Evolutionary conservation across 1,284 basidiomycete species (phyloP).

Genomic region (Papiliotrema nemorosa): DNA sequence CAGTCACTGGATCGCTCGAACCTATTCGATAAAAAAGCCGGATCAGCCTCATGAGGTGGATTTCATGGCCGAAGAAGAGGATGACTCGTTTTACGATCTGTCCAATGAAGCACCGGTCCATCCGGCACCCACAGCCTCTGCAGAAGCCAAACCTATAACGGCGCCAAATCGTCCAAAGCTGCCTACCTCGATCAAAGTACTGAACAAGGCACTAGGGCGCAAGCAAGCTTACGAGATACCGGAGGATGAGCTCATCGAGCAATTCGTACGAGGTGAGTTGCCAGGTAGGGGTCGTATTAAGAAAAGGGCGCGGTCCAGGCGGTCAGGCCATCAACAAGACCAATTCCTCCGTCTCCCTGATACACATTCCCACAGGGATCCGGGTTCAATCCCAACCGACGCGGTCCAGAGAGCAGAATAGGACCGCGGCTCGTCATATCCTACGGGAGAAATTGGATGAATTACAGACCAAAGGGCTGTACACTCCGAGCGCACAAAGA

Average conservation of each 20-base stretch:
- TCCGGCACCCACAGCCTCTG: no score
- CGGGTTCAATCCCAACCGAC: conserved; percentile 51
- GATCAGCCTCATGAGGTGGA: not conserved
- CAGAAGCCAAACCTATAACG: not conserved
- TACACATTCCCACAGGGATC: conserved; percentile 50
- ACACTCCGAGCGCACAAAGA: not conserved
- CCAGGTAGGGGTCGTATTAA: not conserved
- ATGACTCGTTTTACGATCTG: no score
- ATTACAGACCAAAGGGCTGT: conserved; percentile 23
- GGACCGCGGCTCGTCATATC: conserved; percentile 46
- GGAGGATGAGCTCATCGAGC: conserved; percentile 46
- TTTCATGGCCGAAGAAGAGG: conserved; percentile 6
- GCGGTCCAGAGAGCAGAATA: conserved; percentile 48
- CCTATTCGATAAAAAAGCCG: not conserved
- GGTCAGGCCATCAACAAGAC: conserved; percentile 53
- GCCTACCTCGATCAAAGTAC: conserved; percentile 37
- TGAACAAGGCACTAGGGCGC: conserved; percentile 34
- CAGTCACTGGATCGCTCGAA: conserved; percentile 1
- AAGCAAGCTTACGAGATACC: conserved; percentile 28
- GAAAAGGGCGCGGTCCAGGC: conserved; percentile 48
- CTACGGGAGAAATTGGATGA: conserved; percentile 43
- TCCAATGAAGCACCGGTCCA: no score
- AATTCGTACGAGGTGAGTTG: conserved; percentile 44
- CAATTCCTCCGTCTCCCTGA: conserved; percentile 48
- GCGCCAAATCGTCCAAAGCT: conserved; percentile 15